phyloP scores from a whole-genome alignment of 2,329 filamentous ascomycete genomes.

The Aotearoamyces nothofagi region DNA sequence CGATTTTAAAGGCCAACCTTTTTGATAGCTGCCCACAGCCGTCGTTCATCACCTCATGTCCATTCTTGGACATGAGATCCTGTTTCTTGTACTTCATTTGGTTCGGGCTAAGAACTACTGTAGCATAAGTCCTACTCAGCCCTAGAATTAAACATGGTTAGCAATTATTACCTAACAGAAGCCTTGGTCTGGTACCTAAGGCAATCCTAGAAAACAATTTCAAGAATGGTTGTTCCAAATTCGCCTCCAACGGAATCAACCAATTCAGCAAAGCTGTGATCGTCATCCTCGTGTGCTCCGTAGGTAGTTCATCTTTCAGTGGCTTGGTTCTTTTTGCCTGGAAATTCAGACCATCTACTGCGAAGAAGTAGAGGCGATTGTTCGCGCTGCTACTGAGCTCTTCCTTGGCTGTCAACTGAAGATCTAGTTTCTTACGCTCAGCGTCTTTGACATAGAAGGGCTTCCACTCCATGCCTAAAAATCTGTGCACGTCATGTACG shows the following conservation, averaged over 20 bases:
- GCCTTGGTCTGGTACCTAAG: conserved; percentile 26
- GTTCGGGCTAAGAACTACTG: conserved; percentile 26
- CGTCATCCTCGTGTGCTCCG: conserved; percentile 15
- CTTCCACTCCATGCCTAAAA: conserved; percentile 16
- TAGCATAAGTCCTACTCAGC: conserved; percentile 26
- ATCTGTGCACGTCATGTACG: conserved; percentile 9
- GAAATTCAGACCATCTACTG: conserved; percentile 26
- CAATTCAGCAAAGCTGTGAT: conserved; percentile 31
- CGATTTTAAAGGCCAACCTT: conserved; percentile 37
- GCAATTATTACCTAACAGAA: neutral
- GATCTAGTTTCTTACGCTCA: conserved; percentile 6
- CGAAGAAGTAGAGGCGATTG: conserved; percentile 35
- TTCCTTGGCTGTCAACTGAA: conserved; percentile 24
- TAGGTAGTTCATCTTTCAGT: conserved; percentile 1
- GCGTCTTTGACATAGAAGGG: conserved; percentile 14
- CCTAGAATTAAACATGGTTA: conserved; percentile 3
- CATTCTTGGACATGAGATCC: conserved; percentile 25
- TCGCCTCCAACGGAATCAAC: conserved; percentile 31
- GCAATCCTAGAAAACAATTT: conserved; percentile 44
- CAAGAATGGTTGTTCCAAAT: conserved; percentile 28
- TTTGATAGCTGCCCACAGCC: conserved; percentile 52
- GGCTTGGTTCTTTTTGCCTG: conserved; percentile 2
- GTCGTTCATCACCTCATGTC: conserved; percentile 41
- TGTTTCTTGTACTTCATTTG: conserved; percentile 27
- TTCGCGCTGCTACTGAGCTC: conserved; percentile 17